Evolutionary conservation across 345 rosid genomes (phyloP).

Genomic region (Passiflora organensis): DNA sequence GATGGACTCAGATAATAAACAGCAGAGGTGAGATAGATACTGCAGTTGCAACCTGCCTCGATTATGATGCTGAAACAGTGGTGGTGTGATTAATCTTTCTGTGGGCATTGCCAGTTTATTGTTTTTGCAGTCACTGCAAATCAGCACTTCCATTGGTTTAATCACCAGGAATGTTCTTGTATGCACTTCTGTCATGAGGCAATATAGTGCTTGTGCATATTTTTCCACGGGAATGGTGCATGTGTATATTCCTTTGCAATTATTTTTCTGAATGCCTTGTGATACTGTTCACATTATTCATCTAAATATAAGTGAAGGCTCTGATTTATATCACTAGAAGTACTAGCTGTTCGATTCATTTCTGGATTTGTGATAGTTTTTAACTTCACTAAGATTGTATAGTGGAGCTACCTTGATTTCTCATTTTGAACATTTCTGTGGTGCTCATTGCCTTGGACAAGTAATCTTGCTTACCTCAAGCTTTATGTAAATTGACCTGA

Average conservation of each 20-base stretch:
- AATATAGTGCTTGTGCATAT: constrained; percentile 43
- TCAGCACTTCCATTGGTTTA: constrained; percentile 30
- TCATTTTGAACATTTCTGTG: neutral
- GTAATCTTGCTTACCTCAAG: neutral
- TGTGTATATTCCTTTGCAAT: constrained; percentile 50
- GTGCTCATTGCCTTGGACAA: neutral
- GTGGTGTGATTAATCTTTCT: constrained; percentile 19
- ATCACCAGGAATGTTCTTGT: constrained; percentile 26
- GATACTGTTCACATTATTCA: constrained; percentile 14
- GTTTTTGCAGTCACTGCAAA: constrained; percentile 35
- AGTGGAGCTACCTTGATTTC: neutral
- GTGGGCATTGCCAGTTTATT: constrained; percentile 29
- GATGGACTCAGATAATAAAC: constrained; percentile 60
- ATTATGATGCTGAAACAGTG: constrained; percentile 22
- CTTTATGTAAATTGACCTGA: too few relatives aligned
- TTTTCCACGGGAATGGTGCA: constrained; percentile 32
- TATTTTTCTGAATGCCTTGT: constrained; percentile 32
- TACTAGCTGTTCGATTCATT: neutral
- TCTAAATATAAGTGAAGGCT: constrained; percentile 16
- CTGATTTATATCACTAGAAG: constrained; percentile 15
- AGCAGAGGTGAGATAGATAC: constrained; percentile 16
- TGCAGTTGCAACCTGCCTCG: constrained; percentile 24
- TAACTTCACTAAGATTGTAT: neutral
- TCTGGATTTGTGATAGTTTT: neutral
- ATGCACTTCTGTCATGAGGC: constrained; percentile 33